Conservation (phyloP, 1,284 basidiomycete species). For the Xerocomus nothofagi region DNA sequence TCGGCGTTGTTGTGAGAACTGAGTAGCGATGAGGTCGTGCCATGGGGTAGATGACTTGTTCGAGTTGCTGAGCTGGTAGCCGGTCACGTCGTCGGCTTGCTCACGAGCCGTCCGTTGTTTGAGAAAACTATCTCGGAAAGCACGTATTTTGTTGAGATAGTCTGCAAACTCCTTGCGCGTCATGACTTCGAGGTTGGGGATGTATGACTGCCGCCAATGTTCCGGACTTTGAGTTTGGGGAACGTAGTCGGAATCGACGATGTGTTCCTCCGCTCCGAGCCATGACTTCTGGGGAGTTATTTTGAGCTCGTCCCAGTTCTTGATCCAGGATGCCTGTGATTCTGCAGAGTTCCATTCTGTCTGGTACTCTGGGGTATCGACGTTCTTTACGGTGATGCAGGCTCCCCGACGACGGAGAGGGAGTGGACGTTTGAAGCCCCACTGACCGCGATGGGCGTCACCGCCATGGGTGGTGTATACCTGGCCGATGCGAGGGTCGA, state of each 20-base stretch:
- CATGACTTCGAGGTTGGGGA: conserved; percentile 50
- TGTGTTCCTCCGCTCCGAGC: conserved; percentile 18
- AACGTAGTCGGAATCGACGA: conserved; percentile 32
- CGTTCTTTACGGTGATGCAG: conserved; percentile 55
- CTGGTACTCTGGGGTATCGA: conserved; percentile 71
- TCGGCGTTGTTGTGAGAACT: conserved; percentile 35
- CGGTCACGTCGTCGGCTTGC: conserved; percentile 16
- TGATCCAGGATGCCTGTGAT: conserved; percentile 60
- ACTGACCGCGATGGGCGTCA: conserved; percentile 71
- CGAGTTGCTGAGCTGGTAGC: conserved; percentile 36
- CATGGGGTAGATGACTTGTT: conserved; percentile 32
- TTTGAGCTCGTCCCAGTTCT: conserved; percentile 65
- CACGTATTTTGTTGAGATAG: conserved; percentile 58
- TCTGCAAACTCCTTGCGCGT: conserved; percentile 51
- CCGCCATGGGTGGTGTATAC: conserved; percentile 69
- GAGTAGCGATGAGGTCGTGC: conserved; percentile 38
- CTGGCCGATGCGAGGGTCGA: conserved; percentile 70
- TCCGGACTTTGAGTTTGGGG: conserved; percentile 12
- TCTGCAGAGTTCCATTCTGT: conserved; percentile 73
- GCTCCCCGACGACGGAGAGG: conserved; percentile 60
- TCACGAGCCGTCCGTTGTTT: conserved; percentile 36
- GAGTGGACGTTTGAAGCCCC: conserved; percentile 76
- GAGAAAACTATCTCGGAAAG: conserved; percentile 51
- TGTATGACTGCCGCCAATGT: conserved; percentile 24
- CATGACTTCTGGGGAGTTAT: conserved; percentile 36